Base-by-base conservation (phyloP, 768 basidiomycete species). In the Trametes sanguinea region DNA sequence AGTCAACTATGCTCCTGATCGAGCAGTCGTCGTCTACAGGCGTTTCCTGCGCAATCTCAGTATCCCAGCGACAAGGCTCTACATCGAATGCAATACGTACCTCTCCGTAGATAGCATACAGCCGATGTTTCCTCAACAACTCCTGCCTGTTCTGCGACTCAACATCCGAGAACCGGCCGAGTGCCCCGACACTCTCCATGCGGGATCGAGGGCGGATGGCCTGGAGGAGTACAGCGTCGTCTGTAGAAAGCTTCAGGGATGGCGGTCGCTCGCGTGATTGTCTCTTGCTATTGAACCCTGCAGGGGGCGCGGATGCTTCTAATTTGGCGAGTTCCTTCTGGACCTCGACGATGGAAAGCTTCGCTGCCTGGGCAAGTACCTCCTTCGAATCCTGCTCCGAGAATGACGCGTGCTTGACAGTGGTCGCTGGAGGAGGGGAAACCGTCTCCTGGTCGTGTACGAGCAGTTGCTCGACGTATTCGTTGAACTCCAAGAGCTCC, bases 1-100 rank as follows among this genome's bases (percentile, higher is more conserved):
- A 63, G 42, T 64, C 58, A 2, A 64, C 63, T 30, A 64, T 60
- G 29, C 63, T 64, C 63, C 60, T 64, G 16, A 58, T 55, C n/a
- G 63, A 64, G 50, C 63, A 64, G 44, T 60, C 57, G 54, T 64
- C 63, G 10, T 64, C 63, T 5, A 48, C 27, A 10, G 63, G 58
- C 11, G 63, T 56, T 37, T 56, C 52, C 63, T 64, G 17, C 0
- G 3, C 9, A 2, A n/a, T 5, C 40, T 63, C 27, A 63, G 42
- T 8, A 45, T 17, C 1, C 2, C 8, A 51, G 22, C 30, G 22
- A 22, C 22, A 22, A 29, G 6, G 29, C 42, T 11, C 33, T 1
- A 2, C n/a, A 44, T 7, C 11, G 14, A n/a, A 8, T n/a, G 39
- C 29, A 37, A 27, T 14, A 59, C 51, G 5, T 30, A 63, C 62